These are phyloP conservation scores for Colletotrichum sp. DNA, from an alignment of 2,329 filamentous ascomycete species.

Conservation along the genomic window DNA sequence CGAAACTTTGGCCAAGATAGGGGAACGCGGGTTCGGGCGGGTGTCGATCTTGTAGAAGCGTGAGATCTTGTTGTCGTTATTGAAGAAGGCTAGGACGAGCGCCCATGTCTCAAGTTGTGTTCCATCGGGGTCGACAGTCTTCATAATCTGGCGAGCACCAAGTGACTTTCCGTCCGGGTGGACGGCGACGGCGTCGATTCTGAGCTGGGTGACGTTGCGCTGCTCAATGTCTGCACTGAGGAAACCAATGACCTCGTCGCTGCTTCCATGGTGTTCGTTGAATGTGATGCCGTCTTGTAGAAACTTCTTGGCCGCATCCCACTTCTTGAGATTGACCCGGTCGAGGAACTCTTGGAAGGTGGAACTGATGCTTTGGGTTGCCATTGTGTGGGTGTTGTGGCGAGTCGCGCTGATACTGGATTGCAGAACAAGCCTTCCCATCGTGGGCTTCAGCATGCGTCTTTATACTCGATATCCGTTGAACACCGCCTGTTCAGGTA, in stretches of 20 bases:
- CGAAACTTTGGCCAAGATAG: neutral
- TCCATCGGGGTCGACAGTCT: neutral
- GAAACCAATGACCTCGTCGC: neutral
- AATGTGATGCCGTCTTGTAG: neutral
- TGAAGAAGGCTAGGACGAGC: conserved; percentile 1
- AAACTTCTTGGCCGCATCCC: neutral
- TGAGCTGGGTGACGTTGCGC: neutral
- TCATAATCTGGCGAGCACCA: neutral
- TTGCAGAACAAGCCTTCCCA: neutral
- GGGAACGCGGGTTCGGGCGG: neutral
- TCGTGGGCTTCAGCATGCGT: neutral
- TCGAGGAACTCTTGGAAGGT: neutral
- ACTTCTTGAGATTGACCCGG: neutral
- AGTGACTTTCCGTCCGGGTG: neutral
- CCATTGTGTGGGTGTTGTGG: neutral
- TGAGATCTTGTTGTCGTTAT: neutral
- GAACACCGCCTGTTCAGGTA: neutral
- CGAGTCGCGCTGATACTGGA: neutral
- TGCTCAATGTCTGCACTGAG: neutral
- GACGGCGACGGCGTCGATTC: neutral
- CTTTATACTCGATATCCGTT: neutral
- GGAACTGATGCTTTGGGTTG: neutral
- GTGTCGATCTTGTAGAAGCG: neutral
- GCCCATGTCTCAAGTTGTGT: neutral
- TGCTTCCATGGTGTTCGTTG: neutral